Conservation (phyloP, 2,329 filamentous ascomycete species). For the Xylariaceae sp. region DNA sequence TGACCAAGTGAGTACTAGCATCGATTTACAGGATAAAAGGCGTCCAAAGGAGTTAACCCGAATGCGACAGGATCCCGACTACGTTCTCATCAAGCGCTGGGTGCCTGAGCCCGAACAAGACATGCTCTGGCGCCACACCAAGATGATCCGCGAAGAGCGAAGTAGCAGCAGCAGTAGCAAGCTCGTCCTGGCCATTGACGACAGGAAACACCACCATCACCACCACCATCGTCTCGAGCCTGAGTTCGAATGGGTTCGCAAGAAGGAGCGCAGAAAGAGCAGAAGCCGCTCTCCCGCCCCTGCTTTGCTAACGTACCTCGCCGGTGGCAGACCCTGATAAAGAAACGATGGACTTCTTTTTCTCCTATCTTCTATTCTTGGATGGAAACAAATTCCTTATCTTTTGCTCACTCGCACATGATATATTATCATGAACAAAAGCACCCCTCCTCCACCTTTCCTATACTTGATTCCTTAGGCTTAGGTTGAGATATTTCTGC, state of each 20-base stretch:
- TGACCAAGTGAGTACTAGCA: conserved; percentile 46
- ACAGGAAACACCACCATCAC: conserved; percentile 36
- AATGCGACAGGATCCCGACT: conserved; percentile 55
- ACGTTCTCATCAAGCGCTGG: conserved; percentile 67
- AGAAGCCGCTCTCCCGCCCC: conserved; percentile 55
- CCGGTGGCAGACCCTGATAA: conserved; percentile 41
- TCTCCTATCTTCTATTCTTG: background rate
- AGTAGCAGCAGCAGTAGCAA: conserved; percentile 29
- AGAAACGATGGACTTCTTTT: background rate
- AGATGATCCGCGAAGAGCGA: conserved; percentile 54
- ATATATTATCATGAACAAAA: no score
- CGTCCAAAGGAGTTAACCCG: background rate
- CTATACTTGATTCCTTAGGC: background rate
- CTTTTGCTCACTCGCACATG: no score
- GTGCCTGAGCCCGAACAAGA: conserved; percentile 67
- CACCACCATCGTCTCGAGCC: conserved; percentile 39
- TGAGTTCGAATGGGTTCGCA: conserved; percentile 53
- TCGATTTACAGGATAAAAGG: background rate
- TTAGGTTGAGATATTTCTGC: conserved; percentile 1
- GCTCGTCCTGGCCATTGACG: conserved; percentile 44
- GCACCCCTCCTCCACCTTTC: background rate
- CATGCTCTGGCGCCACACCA: conserved; percentile 66
- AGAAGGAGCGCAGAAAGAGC: conserved; percentile 52
- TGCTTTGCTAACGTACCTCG: conserved; percentile 52
- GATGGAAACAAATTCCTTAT: background rate